Conservation (phyloP, 306 rosid genomes). For the Styphnolobium japonicum region DNA sequence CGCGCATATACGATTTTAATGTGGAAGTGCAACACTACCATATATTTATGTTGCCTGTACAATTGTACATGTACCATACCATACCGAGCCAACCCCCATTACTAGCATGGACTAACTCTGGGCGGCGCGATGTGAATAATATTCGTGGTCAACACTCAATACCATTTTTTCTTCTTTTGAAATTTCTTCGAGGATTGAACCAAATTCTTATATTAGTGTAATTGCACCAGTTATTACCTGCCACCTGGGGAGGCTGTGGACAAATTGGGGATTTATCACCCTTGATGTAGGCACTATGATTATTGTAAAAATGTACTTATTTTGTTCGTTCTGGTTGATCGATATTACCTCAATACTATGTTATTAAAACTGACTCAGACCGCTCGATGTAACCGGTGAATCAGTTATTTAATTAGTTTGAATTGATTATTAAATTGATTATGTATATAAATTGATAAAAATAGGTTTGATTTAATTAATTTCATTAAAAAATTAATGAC, state of each 20-base stretch:
- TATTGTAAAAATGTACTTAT: not conserved
- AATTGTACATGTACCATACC: not conserved
- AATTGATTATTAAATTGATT: no score
- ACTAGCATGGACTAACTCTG: constrained; percentile 3
- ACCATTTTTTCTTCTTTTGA: not conserved
- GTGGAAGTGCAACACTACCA: not conserved
- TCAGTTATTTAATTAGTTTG: no score
- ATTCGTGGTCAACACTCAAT: constrained; percentile 32
- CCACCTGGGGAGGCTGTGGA: constrained; percentile 23
- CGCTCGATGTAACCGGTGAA: no score
- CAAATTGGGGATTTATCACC: not conserved
- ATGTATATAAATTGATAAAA: no score
- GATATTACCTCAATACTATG: constrained; percentile 22
- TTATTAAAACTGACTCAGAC: no score
- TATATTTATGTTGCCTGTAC: not conserved
- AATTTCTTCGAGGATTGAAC: not conserved
- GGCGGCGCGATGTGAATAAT: constrained; percentile 30
- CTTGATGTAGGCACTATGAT: not conserved
- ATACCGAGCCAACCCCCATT: not conserved
- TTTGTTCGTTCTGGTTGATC: not conserved
- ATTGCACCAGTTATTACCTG: constrained; percentile 25
- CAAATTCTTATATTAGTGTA: not conserved
- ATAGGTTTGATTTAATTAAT: no score
- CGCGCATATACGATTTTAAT: not conserved
- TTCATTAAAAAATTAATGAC: no score